phyloP scores from a whole-genome alignment of 2,329 filamentous ascomycete species.

The Colletotrichum magnum region DNA sequence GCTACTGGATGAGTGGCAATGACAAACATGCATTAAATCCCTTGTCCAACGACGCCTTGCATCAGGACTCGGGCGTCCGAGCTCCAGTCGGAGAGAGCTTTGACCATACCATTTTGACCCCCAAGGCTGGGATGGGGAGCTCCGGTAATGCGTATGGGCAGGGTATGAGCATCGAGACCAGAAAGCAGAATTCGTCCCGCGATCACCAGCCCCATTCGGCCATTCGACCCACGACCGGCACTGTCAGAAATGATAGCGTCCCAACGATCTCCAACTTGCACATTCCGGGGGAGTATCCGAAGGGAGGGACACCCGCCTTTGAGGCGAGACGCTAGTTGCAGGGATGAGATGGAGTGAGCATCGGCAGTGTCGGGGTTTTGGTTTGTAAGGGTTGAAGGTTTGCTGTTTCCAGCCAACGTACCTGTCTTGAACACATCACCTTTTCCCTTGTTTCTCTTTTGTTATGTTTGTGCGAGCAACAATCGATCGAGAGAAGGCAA shows the following conservation, averaged over 20 bases:
- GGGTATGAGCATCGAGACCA: background rate
- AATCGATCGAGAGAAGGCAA: background rate
- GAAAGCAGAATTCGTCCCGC: slow-evolving; percentile 7
- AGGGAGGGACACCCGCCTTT: slow-evolving; percentile 37
- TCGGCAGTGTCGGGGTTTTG: background rate
- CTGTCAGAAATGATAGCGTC: slow-evolving; percentile 57
- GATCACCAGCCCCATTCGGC: slow-evolving; percentile 28
- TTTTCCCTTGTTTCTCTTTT: background rate
- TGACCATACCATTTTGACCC: background rate
- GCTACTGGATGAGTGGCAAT: slow-evolving; percentile 34
- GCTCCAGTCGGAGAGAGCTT: slow-evolving; percentile 1
- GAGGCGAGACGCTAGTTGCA: slow-evolving; percentile 15
- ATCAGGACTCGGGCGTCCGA: slow-evolving; percentile 1
- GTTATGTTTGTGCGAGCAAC: background rate
- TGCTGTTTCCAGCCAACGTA: no score
- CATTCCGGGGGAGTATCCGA: slow-evolving; percentile 78
- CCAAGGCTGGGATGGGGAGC: background rate
- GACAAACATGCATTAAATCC: background rate
- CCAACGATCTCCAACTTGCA: slow-evolving; percentile 76
- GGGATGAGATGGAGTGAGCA: background rate
- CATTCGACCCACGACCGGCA: slow-evolving; percentile 46
- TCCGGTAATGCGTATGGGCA: background rate
- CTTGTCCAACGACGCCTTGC: background rate
- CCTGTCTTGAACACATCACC: background rate
- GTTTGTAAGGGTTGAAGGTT: no score